Base-by-base conservation (phyloP, 2,329 filamentous ascomycete species). In the Microdochium bolleyi region DNA sequence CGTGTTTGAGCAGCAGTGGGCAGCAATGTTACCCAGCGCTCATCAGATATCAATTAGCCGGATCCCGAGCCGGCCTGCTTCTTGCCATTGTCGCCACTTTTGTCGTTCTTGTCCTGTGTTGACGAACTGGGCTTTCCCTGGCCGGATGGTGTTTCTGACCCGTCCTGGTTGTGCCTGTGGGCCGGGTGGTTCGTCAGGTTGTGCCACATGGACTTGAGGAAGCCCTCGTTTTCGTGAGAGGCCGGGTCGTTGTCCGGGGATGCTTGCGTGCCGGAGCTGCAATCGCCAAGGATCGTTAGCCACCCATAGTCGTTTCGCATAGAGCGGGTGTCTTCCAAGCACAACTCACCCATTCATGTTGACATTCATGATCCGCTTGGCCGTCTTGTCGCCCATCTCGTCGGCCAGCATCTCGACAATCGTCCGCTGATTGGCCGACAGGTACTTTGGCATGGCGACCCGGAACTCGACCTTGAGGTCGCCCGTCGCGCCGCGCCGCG, bases 381-480 rank as follows among this genome's bases (percentile, higher is more conserved):
- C 94, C 25, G 83, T 89, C 75, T 92, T 91, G 70, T 99, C 94
- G 38, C 82, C 86, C 84, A 99, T 87, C 74, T 99, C 94, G 62
- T 99, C 92, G 7, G 94, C 94, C 58, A 99, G 82, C 83, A 97
- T 92, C 74, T 99, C 94, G 48, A 95, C 73, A 54, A 99, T 88
- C 1, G 89, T 95, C 52, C 94, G 82, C 74, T 99, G 92, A 72
- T 96, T 97, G 48, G 87, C 82, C 52, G 82, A 90, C 58, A 99
- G 77, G 64, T 92, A 96, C 73, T 96, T 97, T 48, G 94, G 94
- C 89, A 97, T 96, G 52, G 82, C 76, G 48, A 99, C 89, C 68
- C 90, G 90, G 79, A 96, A 99, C 68, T 99, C 92, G 7, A 99
- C 91, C 66, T 84, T 87, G 55, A 99, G 73, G 65, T 99, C 94